Percentiles rank a stretch among this genome's conserved stretches.
Evolutionary conservation across 1,139 yeast genomes (phyloP).

Genomic region (Yamadazyma siamensis): DNA sequence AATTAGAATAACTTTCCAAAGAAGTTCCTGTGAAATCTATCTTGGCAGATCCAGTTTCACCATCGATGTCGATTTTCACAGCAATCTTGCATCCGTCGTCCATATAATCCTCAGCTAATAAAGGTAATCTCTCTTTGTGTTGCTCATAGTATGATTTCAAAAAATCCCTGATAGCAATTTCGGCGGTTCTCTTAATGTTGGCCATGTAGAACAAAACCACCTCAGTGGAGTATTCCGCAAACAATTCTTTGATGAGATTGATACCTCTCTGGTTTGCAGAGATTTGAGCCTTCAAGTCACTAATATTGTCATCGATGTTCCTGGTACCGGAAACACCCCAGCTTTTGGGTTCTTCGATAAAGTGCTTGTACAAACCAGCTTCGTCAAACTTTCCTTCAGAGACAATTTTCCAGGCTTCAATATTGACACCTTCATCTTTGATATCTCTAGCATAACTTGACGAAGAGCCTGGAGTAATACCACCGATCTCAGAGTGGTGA

Average conservation of each 20-base stretch:
- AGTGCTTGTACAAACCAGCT: constrained; percentile 42
- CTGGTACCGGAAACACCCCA: constrained; percentile 65
- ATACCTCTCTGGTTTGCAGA: constrained; percentile 44
- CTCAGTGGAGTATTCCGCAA: constrained; percentile 30
- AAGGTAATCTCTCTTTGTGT: constrained; percentile 25
- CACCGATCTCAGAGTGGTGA: constrained; percentile 70
- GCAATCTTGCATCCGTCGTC: constrained; percentile 60
- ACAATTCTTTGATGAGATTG: constrained; percentile 26
- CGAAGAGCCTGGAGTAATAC: constrained; percentile 64
- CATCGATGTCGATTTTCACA: constrained; percentile 41
- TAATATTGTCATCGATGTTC: constrained; percentile 37
- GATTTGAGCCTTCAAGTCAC: constrained; percentile 45
- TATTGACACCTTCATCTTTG: constrained; percentile 64
- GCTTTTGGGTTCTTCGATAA: constrained; percentile 50
- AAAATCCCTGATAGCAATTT: constrained; percentile 39
- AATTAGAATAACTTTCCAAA: constrained; percentile 36
- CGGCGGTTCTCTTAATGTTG: constrained; percentile 41
- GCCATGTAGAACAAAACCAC: constrained; percentile 39
- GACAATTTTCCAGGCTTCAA: constrained; percentile 54
- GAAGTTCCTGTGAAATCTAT: constrained; percentile 59
- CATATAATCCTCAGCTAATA: constrained; percentile 50
- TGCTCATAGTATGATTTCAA: constrained; percentile 31
- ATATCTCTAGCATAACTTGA: constrained; percentile 60
- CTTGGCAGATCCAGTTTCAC: constrained; percentile 42
- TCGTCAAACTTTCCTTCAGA: constrained; percentile 54